Base-by-base conservation (phyloP, 805 yeast species). In the Saturnispora ahearnii region DNA sequence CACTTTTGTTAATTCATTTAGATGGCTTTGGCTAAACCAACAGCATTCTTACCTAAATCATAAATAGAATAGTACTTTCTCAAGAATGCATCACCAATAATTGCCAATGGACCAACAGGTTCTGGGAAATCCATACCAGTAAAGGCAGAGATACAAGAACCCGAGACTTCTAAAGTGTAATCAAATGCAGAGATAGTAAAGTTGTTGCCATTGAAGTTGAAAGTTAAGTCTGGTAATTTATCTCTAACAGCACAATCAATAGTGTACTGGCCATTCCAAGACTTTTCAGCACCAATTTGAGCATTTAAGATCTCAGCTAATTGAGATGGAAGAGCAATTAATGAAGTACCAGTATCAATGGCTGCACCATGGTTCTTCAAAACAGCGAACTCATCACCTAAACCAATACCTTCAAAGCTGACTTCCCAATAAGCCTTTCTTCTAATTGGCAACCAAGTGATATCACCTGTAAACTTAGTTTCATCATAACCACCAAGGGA, bases 341-440 rank as follows among this genome's bases (percentile, higher is more conserved):
- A 78, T 34, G 98, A 91, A 56, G 99, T 93, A 71, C 99, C 99
- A 51, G 99, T 93, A 70, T 93, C 99, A 65, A 93, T 89, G 54
- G 96, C 96, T 62, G 97, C 99, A 67, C 99, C 99, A 54, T 89
- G 82, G 62, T 73, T 73, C 58, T 76, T 78, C 62, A 93, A 79
- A 59, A 76, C 79, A 46, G 98, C 96, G 63, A 78, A 86, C 72
- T 93, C 96, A 58, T 85, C 86, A 62, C 99, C 99, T 55, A 93
- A 77, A 41, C 90, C 87, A 66, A 93, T 75, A 59, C 96, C 90
- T 60, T 88, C 88, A 59, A 93, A 84, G 59, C 84, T 79, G 53
- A 93, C 99, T 76, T 93, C 99, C 99, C 99, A 93, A 79, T 93
- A 93, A 32, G 98, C 99, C 82, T 90, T 89, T 78, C 99, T 87